phyloP scores from a whole-genome alignment of 1,284 basidiomycete genomes.

The Melanopsichium pennsylvanicum region DNA sequence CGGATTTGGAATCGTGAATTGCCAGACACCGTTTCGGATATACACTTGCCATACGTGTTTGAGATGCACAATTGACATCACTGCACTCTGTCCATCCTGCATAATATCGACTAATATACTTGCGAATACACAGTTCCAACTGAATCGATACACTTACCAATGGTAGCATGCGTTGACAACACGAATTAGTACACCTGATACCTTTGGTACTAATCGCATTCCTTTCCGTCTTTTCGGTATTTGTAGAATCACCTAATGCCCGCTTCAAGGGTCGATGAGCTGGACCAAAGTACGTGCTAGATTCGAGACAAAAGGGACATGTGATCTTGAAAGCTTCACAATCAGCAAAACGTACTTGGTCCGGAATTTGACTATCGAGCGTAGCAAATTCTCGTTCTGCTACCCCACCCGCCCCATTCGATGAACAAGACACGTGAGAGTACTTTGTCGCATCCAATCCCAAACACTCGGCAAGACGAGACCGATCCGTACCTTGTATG shows the following conservation, averaged over 20 bases:
- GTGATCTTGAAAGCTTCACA: constrained; percentile 50
- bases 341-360: constrained; percentile 76
- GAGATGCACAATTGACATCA: constrained; percentile 81
- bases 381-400: constrained; percentile 75
- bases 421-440: constrained; percentile 52
- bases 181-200: constrained; percentile 38
- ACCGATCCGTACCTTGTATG: constrained; percentile 92
- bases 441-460: constrained; percentile 88
- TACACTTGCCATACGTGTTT: constrained; percentile 89
- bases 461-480: constrained; percentile 90
- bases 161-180: constrained; percentile 26
- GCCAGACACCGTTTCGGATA: constrained; percentile 73
- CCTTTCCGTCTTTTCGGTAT: background rate
- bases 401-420: constrained; percentile 34
- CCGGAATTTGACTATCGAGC: constrained; percentile 88
- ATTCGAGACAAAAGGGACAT: constrained; percentile 49
- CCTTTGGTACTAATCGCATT: constrained; percentile 38
- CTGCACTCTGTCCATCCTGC: constrained; percentile 87
- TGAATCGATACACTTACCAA: constrained; percentile 69
- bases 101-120: constrained; percentile 82
- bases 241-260: constrained; percentile 17
- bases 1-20: constrained; percentile 32
- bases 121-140: constrained; percentile 83
- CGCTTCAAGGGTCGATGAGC: constrained; percentile 12
- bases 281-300: constrained; percentile 34